phyloP scores from a whole-genome alignment of 1,139 yeast species.

The Kurtzmaniella quercitrusa region DNA sequence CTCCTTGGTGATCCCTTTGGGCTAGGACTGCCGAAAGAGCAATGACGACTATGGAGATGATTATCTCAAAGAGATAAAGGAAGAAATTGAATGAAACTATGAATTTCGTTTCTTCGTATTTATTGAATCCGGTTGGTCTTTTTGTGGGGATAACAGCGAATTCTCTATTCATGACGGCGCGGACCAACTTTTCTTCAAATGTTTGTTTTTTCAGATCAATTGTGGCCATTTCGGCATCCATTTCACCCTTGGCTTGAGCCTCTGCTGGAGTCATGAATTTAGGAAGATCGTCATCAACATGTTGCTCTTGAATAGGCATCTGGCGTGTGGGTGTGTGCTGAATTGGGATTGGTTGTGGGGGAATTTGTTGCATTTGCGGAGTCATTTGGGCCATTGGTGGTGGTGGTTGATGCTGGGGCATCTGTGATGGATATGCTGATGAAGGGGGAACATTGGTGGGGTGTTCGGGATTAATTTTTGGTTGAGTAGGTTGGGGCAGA shows the following conservation, averaged over 20 bases:
- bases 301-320: conserved; percentile 1
- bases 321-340: neutral
- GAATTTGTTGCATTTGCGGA: neutral
- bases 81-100: conserved; percentile 28
- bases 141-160: conserved; percentile 14
- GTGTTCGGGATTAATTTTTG: neutral
- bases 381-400: neutral
- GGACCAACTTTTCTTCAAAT: conserved; percentile 30
- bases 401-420: neutral
- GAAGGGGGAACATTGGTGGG: neutral
- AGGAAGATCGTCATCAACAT: conserved; percentile 4
- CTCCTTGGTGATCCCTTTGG: conserved; percentile 20
- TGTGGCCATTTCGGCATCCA: conserved; percentile 14
- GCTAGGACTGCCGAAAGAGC: conserved; percentile 26
- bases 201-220: conserved; percentile 22
- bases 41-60: conserved; percentile 30
- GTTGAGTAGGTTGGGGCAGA: neutral
- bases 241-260: neutral
- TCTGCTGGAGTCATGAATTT: conserved; percentile 3
- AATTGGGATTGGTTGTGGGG: neutral
- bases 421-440: neutral
- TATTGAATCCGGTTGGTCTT: conserved; percentile 12
- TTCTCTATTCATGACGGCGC: conserved; percentile 35
- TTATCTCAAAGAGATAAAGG: conserved; percentile 32
- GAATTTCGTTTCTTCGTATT: conserved; percentile 16